These are phyloP conservation scores for Talaromyces sp. DNA, from an alignment of 2,329 filamentous ascomycete genomes.

Conservation along the genomic window DNA sequence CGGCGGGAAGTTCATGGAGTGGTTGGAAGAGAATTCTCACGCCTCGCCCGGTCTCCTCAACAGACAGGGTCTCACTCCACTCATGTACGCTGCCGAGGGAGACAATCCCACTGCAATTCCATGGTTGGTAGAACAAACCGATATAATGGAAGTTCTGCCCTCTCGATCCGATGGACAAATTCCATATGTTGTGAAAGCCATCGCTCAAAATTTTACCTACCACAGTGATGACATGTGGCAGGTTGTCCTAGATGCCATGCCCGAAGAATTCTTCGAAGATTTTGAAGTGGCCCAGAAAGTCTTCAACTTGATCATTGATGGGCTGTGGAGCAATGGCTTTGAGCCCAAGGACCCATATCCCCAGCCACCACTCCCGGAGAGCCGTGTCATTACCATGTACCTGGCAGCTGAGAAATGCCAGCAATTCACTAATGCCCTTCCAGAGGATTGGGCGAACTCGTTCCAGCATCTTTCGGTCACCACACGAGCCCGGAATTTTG, in stretches of 20 bases:
- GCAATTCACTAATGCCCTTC: neutral
- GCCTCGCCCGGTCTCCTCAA: neutral
- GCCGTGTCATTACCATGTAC: neutral
- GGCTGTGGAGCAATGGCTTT: neutral
- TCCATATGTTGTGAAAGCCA: neutral
- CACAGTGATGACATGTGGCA: neutral
- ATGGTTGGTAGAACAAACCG: neutral
- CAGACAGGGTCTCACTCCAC: neutral
- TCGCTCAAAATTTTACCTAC: neutral
- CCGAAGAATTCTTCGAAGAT: neutral
- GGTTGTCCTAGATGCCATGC: neutral
- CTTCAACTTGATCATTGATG: slow-evolving; percentile 1
- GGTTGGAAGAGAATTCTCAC: neutral
- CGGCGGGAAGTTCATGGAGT: neutral
- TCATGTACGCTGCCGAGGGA: neutral
- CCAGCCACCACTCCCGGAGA: neutral
- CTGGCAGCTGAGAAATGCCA: neutral
- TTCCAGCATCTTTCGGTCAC: neutral
- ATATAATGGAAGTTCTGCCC: neutral
- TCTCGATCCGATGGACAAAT: neutral
- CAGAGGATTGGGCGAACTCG: neutral
- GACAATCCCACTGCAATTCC: neutral
- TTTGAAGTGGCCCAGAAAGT: neutral
- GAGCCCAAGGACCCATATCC: neutral
- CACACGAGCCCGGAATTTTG: neutral